A percentile compares a stretch with the other conserved stretches of the same genome.
Conservation (phyloP, 2,329 filamentous ascomycete species). For the Aspergillus phoenicis region DNA sequence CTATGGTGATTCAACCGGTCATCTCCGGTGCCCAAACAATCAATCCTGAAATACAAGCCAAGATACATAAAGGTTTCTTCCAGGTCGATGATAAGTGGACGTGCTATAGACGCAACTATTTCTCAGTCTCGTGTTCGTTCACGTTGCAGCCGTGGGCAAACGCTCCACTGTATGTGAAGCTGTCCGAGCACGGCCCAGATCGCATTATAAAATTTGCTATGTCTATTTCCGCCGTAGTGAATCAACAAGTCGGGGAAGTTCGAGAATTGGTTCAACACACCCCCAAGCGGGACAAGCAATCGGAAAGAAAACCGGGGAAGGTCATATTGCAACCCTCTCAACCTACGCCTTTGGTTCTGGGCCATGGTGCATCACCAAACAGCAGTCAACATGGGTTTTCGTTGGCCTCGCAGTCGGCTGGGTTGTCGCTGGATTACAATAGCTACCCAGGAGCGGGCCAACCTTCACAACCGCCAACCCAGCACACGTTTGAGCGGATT, state of each 20-base stretch:
- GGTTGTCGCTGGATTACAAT: constrained; percentile 39
- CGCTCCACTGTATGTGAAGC: constrained; percentile 61
- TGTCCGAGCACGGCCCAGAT: constrained; percentile 48
- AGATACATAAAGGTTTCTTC: constrained; percentile 90
- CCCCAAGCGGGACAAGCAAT: constrained; percentile 86
- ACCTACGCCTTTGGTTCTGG: constrained; percentile 49
- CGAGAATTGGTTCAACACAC: constrained; percentile 90
- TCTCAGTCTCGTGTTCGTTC: constrained; percentile 81
- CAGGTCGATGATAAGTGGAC: constrained; percentile 81
- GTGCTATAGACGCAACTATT: constrained; percentile 89
- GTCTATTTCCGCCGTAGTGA: constrained; percentile 80
- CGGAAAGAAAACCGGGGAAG: constrained; percentile 72
- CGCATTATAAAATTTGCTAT: constrained; percentile 76
- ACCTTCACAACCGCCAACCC: constrained; percentile 42
- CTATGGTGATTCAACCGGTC: constrained; percentile 38
- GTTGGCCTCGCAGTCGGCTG: constrained; percentile 27
- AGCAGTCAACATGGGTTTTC: constrained; percentile 30
- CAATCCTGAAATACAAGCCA: constrained; percentile 73
- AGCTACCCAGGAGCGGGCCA: constrained; percentile 35
- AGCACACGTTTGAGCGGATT: constrained; percentile 80
- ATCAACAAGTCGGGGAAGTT: constrained; percentile 71
- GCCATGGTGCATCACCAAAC: constrained; percentile 27
- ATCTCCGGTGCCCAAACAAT: constrained; percentile 51
- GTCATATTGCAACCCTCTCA: constrained; percentile 68
- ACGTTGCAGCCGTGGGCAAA: constrained; percentile 64